A percentile compares a stretch with the other conserved stretches of the same genome.
These are phyloP conservation scores for Torrubiella hemipterigena DNA, from an alignment of 2,329 filamentous ascomycete species.

Conservation along the genomic window DNA sequence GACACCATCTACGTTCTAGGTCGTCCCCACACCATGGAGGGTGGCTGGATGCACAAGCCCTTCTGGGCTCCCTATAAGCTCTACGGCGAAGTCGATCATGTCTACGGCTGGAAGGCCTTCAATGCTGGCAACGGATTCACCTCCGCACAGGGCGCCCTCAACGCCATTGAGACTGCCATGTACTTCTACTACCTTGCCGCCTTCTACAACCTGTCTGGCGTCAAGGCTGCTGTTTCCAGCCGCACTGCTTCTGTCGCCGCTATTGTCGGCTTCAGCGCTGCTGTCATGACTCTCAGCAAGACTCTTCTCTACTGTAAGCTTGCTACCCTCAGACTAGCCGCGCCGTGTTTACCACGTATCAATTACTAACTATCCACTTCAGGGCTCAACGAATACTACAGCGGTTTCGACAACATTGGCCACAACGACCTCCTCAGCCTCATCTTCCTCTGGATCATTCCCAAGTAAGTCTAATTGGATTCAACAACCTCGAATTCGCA, in stretches of 20 bases:
- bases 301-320: constrained; percentile 47
- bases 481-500: neutral
- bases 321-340: neutral
- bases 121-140: constrained; percentile 62
- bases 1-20: constrained; percentile 69
- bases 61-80: constrained; percentile 69
- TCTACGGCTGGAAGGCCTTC: constrained; percentile 70
- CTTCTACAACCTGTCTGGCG: constrained; percentile 13
- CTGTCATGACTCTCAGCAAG: constrained; percentile 51
- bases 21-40: constrained; percentile 72
- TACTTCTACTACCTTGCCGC: constrained; percentile 46
- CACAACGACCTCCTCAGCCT: constrained; percentile 36
- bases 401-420: constrained; percentile 43
- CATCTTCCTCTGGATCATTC: constrained; percentile 43
- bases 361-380: neutral
- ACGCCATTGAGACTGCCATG: constrained; percentile 53
- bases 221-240: constrained; percentile 25
- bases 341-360: neutral
- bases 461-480: constrained; percentile 33
- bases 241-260: constrained; percentile 30
- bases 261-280: constrained; percentile 37
- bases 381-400: constrained; percentile 47
- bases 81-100: constrained; percentile 67
- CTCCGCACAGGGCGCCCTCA: constrained; percentile 58
- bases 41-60: constrained; percentile 59